Conservation (phyloP, 2,329 filamentous ascomycete genomes). For the Nemania abortiva region DNA sequence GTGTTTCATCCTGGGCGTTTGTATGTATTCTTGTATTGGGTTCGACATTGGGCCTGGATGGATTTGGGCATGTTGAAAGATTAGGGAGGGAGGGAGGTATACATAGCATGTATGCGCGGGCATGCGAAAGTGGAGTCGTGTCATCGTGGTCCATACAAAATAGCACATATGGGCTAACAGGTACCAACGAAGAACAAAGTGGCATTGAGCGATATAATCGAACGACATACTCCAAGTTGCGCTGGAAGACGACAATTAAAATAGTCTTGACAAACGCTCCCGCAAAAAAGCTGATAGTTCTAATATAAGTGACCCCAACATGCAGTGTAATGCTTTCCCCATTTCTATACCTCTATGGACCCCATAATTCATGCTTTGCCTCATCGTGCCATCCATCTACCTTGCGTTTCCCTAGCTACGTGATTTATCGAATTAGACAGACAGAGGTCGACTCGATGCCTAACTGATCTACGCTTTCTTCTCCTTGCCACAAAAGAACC, state of each 20-base stretch:
- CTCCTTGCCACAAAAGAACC: conserved; percentile 42
- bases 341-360: conserved; percentile 8
- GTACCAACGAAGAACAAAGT: not conserved
- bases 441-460: not conserved
- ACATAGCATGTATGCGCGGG: not conserved
- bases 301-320: conserved; percentile 17
- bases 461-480: conserved; percentile 27
- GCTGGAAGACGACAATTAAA: not conserved
- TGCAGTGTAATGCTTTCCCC: conserved; percentile 5
- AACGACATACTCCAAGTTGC: conserved; percentile 3
- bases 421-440: not conserved
- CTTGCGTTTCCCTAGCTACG: not conserved
- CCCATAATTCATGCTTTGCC: not conserved
- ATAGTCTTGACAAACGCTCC: conserved; percentile 2
- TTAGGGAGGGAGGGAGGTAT: not conserved
- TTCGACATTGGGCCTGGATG: conserved; percentile 22
- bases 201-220: not conserved
- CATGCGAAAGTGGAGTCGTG: not conserved
- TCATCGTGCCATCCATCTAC: not conserved
- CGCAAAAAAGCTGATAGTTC: not conserved
- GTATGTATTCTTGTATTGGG: conserved; percentile 19
- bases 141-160: conserved; percentile 1
- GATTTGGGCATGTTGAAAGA: conserved; percentile 23
- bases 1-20: conserved; percentile 26
- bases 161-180: not conserved